Conservation (phyloP, 1,284 basidiomycete species). For the Agaricales sp. region DNA sequence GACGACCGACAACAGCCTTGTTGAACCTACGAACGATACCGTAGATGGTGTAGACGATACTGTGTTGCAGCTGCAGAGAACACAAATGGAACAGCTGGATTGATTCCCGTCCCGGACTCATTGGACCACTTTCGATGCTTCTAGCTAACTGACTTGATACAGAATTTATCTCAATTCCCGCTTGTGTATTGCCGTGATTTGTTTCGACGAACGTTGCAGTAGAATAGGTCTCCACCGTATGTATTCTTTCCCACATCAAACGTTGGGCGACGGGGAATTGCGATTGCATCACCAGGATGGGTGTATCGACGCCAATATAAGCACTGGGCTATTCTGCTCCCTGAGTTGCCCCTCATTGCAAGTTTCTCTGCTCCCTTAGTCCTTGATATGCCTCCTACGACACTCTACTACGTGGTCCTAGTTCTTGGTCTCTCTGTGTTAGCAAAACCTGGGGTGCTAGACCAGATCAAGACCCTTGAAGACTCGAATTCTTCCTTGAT, state of each 20-base stretch:
- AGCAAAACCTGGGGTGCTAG: conserved; percentile 15
- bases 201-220: background rate
- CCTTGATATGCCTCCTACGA: no score
- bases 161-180: background rate
- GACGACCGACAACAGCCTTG: no score
- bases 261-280: no score
- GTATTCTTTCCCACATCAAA: background rate
- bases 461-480: conserved; percentile 29
- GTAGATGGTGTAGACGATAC: no score
- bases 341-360: no score
- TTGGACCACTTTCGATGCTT: background rate
- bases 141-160: background rate
- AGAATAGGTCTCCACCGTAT: background rate
- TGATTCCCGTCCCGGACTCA: background rate
- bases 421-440: background rate
- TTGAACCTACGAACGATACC: no score
- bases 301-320: no score
- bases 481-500: conserved; percentile 30
- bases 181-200: background rate
- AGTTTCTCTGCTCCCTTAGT: no score
- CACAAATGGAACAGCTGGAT: background rate
- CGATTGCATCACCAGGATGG: no score
- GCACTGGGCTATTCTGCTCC: no score
- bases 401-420: background rate
- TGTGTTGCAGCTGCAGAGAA: no score